Evolutionary conservation across 2,329 filamentous ascomycete genomes (phyloP).

Genomic region (Scedosporium aurantiacum): DNA sequence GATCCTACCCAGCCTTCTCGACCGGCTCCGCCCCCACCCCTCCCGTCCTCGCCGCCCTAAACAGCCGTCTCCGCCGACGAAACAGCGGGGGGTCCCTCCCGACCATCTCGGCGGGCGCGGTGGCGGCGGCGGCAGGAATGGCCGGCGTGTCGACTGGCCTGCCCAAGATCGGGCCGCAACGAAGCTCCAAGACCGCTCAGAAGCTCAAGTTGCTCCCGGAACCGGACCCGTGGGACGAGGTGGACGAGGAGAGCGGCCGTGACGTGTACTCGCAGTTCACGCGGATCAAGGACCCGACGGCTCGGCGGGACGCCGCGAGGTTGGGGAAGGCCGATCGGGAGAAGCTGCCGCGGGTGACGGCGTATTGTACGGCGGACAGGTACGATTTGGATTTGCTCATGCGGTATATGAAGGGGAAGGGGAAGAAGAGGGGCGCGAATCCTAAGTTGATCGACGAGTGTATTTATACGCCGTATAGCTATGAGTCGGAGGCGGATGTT

Average conservation of each 20-base stretch:
- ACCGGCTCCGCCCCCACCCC: constrained; percentile 20
- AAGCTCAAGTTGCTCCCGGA: constrained; percentile 96
- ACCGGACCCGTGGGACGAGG: constrained; percentile 69
- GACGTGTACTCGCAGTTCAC: constrained; percentile 98
- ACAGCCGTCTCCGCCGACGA: constrained; percentile 75
- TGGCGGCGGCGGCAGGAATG: too few species aligned
- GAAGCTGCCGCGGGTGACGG: constrained; percentile 79
- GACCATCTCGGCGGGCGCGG: constrained; percentile 20
- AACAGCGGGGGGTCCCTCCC: constrained; percentile 61
- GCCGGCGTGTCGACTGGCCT: constrained; percentile 19
- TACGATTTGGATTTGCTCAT: constrained; percentile 86
- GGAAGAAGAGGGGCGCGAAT: constrained; percentile 64
- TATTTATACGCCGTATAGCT: constrained; percentile 89
- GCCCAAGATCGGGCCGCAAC: constrained; percentile 81
- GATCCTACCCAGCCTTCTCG: constrained; percentile 9
- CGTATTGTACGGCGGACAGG: constrained; percentile 87
- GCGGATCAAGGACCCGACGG: constrained; percentile 91
- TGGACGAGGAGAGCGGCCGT: constrained; percentile 79
- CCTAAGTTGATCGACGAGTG: constrained; percentile 96
- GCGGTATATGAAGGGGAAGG: constrained; percentile 79
- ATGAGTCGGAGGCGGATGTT: constrained; percentile 38
- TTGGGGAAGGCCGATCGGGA: constrained; percentile 89
- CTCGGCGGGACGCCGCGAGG: constrained; percentile 79
- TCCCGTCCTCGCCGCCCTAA: constrained; percentile 65
- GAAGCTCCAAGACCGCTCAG: constrained; percentile 90